Evolutionary conservation across 2,329 filamentous ascomycete genomes (phyloP), one percentile per base, ranked within the genome.

Genomic region (Pseudopyrenochaeta lycopersici): DNA sequence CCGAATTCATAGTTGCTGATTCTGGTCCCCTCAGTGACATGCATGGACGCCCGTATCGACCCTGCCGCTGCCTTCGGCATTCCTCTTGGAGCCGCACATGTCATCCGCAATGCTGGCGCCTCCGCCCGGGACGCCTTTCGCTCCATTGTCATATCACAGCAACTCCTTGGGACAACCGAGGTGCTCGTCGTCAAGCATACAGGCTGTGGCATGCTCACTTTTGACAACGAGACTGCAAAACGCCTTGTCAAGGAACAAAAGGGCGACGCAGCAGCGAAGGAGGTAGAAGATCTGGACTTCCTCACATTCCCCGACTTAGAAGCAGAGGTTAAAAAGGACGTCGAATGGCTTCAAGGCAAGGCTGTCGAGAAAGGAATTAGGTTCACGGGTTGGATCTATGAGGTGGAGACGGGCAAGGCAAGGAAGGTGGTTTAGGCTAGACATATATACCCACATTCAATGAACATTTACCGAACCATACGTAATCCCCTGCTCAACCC

Each of bases 1-100:
- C 18, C 27, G 17, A 12, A 20, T 29, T 18, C 33, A 32, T 30
- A 33, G 36, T 41, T 15, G 12, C 23, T 42, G 11, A 42, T 7
- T 12, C 7, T 21, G 7, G 20, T 27, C 4, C 7, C 27, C 17
- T 18, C 18, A 84, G 82, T 94, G 39, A 90, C 90, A 0, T 95
- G 91, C 76, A 95, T 95, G 90, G 90, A 95, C 68, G 89, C 91
- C 4, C 86, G 90, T 11, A 80, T 81, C 73, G 82, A 94, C 64
- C 86, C 90, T 0, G 82, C 85, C 2, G 78, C 83, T 11, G 88
- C 88, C 7, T 88, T 92, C 48, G 88, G 88, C 7, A 88, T 93
- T 52, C 78, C 82, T 17, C 83, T 91, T 15, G 90, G 91, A 35
- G 89, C 92, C 60, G 91, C 90, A 0, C 90, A 95, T 74, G 85